A percentile compares a stretch with the other conserved stretches of the same genome.
These are phyloP conservation scores for Phlyctochytrium arcticum DNA, from an alignment of 192 early-diverging fungal species.

Conservation along the genomic window DNA sequence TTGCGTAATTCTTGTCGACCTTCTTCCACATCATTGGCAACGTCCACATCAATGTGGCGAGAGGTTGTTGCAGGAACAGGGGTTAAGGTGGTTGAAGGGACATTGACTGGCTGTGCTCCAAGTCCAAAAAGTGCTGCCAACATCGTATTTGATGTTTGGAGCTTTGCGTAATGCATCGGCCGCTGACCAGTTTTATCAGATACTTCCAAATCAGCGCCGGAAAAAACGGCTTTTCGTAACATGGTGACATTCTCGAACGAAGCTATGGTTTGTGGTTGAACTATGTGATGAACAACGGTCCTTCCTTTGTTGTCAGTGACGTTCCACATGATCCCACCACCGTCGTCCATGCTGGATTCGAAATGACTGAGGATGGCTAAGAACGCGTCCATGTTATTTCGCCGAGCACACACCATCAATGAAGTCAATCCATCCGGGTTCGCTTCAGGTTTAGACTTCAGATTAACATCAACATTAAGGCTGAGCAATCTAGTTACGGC, in stretches of 20 bases:
- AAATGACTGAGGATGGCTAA: slow-evolving; percentile 6
- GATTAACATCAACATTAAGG: too few species aligned
- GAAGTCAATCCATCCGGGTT: slow-evolving; percentile 27
- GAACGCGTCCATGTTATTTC: slow-evolving; percentile 26
- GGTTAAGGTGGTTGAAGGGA: too few species aligned
- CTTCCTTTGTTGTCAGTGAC: slow-evolving; percentile 14
- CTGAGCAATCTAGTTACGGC: too few species aligned
- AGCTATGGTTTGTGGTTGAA: slow-evolving; percentile 12
- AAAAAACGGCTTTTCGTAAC: slow-evolving; percentile 29
- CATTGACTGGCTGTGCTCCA: too few species aligned
- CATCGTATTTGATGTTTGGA: too few species aligned
- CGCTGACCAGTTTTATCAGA: too few species aligned
- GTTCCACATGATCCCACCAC: slow-evolving; percentile 1
- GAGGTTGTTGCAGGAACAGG: too few species aligned
- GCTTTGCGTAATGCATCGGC: too few species aligned
- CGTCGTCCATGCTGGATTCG: background rate
- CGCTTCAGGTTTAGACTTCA: slow-evolving; percentile 14
- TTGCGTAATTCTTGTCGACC: slow-evolving; percentile 17
- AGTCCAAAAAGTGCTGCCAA: too few species aligned
- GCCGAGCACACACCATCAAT: slow-evolving; percentile 34
- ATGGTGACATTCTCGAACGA: slow-evolving; percentile 29
- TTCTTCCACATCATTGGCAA: slow-evolving; percentile 12
- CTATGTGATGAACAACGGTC: slow-evolving; percentile 23
- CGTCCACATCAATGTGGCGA: slow-evolving; percentile 14
- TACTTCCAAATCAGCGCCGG: slow-evolving; percentile 34